Evolutionary conservation across 352 stramenopile species (phyloP), one percentile per base, ranked within the genome.

Genomic region (Phytophthora quininea): DNA sequence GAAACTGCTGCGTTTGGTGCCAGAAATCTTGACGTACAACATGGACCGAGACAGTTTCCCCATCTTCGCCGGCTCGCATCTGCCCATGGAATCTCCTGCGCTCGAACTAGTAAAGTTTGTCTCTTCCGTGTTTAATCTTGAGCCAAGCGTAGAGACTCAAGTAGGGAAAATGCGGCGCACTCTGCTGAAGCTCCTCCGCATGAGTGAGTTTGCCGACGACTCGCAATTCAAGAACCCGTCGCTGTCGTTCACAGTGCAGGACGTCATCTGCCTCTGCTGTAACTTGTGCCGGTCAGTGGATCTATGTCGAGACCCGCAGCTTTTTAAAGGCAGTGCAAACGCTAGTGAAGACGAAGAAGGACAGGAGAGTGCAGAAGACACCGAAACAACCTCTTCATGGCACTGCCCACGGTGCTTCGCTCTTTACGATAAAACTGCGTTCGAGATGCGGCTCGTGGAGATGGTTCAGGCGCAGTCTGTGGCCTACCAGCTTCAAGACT

Each of bases 61-160:
- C 1, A 74, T 90, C 35, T 84, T 96, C 40, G 86, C 91, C 8
- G 96, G 91, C 10, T 97, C 85, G 27, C 81, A 98, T 69, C 74
- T 98, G 15, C 48, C 30, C 4, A 54, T 96, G 49, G 88, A 86
- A 30, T 94, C 94, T 58, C 92, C 97, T 11, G 84, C 97, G 15
- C 80, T 99, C n/a, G 97, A 99, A 73, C 96, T 99, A 50, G 95
- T 99, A 33, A 99, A 99, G 75, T 97, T 92, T 58, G 82, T 99
- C 24, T 93, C 89, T 62, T 80, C 90, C 15, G 87, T 99, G 11
- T 87, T 99, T 45, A 63, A 90, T 42, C 75, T 99, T 12, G 98
- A 99, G 71, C 67, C 86, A 7, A 91, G 89, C 38, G 84, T 99
- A 1, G 87, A 95, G 19, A 78, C 90, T 9, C 89, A 98, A 67